A percentile compares a stretch with the other conserved stretches of the same genome.
phyloP scores from a whole-genome alignment of 1,284 basidiomycete genomes.

The Polyporus tsugae region DNA sequence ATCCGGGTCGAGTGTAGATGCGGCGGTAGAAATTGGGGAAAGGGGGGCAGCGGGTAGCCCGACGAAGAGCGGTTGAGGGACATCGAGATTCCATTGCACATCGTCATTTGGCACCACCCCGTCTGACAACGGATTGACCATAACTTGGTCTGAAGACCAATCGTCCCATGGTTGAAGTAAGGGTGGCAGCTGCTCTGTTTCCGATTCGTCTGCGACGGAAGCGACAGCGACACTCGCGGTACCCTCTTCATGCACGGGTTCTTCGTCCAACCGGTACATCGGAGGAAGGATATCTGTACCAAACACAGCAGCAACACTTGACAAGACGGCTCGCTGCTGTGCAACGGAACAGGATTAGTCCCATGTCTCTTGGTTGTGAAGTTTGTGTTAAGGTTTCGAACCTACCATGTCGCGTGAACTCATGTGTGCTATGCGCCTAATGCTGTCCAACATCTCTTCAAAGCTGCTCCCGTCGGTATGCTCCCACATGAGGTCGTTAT shows the following conservation, averaged over 20 bases:
- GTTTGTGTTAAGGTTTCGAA: too few relatives aligned
- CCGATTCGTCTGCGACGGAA: not conserved
- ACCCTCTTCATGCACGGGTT: constrained; percentile 15
- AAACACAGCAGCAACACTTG: constrained; percentile 9
- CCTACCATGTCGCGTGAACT: constrained; percentile 17
- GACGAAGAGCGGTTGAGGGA: not conserved
- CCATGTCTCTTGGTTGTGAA: not conserved
- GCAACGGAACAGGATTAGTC: not conserved
- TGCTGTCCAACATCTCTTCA: constrained; percentile 18
- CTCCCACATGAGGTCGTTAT: constrained; percentile 8
- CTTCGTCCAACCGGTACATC: constrained; percentile 19
- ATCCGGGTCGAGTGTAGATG: constrained; percentile 16
- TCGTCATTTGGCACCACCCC: not conserved
- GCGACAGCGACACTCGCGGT: not conserved
- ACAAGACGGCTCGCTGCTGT: constrained; percentile 11
- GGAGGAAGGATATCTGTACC: constrained; percentile 10
- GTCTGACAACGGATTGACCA: not conserved
- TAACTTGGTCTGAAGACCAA: not conserved
- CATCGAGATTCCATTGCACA: not conserved
- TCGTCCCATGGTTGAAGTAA: not conserved
- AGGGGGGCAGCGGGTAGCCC: not conserved
- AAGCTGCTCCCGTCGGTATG: constrained; percentile 5
- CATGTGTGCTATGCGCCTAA: constrained; percentile 10
- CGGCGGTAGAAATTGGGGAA: not conserved
- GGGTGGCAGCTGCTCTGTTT: not conserved